Percentiles rank a stretch among this genome's conserved stretches.
phyloP scores from a whole-genome alignment of 2,329 filamentous ascomycete genomes.

The Huntiella savannae region DNA sequence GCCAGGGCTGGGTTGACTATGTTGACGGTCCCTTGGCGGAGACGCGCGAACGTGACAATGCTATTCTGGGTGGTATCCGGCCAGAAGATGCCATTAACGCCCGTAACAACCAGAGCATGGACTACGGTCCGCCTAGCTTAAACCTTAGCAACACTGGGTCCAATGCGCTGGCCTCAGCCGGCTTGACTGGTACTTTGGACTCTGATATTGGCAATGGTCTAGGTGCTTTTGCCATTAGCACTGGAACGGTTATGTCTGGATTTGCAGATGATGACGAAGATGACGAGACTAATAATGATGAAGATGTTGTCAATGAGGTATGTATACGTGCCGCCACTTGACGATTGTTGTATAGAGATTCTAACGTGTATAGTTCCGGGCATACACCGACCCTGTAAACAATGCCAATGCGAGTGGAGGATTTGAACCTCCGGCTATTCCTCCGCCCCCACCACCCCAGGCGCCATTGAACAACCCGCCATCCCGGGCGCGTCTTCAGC shows the following conservation, averaged over 20 bases:
- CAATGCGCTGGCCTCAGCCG: slow-evolving; percentile 59
- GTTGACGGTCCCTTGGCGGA: slow-evolving; percentile 85
- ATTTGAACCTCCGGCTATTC: slow-evolving; percentile 30
- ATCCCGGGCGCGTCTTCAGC: slow-evolving; percentile 66
- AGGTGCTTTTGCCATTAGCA: slow-evolving; percentile 52
- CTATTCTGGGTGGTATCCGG: slow-evolving; percentile 87
- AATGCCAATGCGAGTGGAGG: slow-evolving; percentile 18
- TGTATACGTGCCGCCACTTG: slow-evolving; percentile 19
- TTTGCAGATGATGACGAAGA: slow-evolving; percentile 96
- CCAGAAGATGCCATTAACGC: slow-evolving; percentile 77
- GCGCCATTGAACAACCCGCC: slow-evolving; percentile 71
- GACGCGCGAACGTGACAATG: slow-evolving; percentile 88
- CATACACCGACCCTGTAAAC: slow-evolving; percentile 37
- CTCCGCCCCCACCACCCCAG: slow-evolving; percentile 47
- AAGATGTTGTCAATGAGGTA: slow-evolving; percentile 52
- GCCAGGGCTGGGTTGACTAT: slow-evolving; percentile 81
- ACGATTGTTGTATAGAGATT: not conserved
- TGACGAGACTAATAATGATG: slow-evolving; percentile 58
- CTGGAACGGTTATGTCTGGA: slow-evolving; percentile 63
- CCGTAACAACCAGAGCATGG: slow-evolving; percentile 27
- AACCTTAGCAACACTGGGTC: slow-evolving; percentile 27
- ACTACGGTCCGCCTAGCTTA: slow-evolving; percentile 18
- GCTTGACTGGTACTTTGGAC: slow-evolving; percentile 59
- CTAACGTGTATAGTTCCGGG: slow-evolving; percentile 30
- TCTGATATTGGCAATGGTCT: slow-evolving; percentile 29